Evolutionary conservation across 2,329 filamentous ascomycete species (phyloP), one percentile per base, ranked within the genome.

Genomic region (Sporothrix curviconia): DNA sequence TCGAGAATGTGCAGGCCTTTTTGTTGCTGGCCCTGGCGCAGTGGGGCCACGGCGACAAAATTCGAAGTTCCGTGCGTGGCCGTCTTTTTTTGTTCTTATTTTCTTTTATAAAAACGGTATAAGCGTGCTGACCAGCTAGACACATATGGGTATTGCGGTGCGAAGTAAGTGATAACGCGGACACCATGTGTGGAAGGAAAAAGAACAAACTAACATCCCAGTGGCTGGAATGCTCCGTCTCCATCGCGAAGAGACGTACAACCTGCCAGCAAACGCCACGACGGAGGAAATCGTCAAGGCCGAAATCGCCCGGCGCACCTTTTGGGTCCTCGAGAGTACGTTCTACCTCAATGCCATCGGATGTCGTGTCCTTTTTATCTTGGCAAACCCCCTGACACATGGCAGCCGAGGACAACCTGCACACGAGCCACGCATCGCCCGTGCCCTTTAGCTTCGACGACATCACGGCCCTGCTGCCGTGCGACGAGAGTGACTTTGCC

Each of bases 161-260:
- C 7, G 47, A 52, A 80, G 53, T 55, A 17, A 30, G 52, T 43
- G 22, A 17, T 4, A 14, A 2, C 19, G 7, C 30, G 17, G 15
- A 36, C 8, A 17, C 7, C 49, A 28, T n/a, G 8, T 28, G 4
- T 37, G 30, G 36, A 37, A 4, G 36, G 15, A 22, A 30, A 47
- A 28, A n/a, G 22, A 30, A 30, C 22, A n/a, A 25, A 9, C 32
- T 30, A 14, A 15, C 2, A 3, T 39, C 7, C n/a, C 14, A 55
- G 53, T 82, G 77, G 79, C 78, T 6, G 73, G 75, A 2, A 61
- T 79, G 42, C 75, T 82, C 74, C 74, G 75, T 25, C 70, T 82
- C 8, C 79, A 82, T 63, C 69, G 77, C 17, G 79, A 82, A 63
- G 78, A 81, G 63, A 79, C 78, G 1, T 82, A 81, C 58, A 36